Evolutionary conservation across 305 asterid species (phyloP).

Genomic region (Plantago rigida): DNA sequence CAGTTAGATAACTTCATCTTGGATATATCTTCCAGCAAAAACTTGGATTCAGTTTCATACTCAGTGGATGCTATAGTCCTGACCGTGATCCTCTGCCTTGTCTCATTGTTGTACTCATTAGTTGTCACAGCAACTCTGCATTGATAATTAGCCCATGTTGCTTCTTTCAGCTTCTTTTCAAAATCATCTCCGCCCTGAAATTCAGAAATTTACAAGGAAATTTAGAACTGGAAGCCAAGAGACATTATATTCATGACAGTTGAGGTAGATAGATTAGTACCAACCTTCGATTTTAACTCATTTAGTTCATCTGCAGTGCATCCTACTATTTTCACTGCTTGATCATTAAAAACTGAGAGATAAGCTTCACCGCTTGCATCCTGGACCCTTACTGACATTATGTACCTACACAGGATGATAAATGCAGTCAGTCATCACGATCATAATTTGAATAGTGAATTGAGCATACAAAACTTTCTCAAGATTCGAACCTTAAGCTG

Average conservation of each 20-base stretch:
- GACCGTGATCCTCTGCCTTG: constrained; percentile 68
- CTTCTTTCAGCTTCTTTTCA: constrained; percentile 67
- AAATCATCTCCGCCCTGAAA: constrained; percentile 47
- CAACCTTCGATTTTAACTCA: constrained; percentile 54
- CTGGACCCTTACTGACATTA: constrained; percentile 57
- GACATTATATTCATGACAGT: not conserved
- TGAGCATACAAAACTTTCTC: not conserved
- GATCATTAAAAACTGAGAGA: constrained; percentile 61
- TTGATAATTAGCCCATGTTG: constrained; percentile 60
- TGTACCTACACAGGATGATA: constrained; percentile 39
- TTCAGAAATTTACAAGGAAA: not conserved
- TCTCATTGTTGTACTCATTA: constrained; percentile 67
- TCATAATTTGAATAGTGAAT: not conserved
- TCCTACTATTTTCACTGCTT: constrained; percentile 68
- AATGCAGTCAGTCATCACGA: not conserved
- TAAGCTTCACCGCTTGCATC: constrained; percentile 85
- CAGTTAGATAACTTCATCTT: constrained; percentile 43
- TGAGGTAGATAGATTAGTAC: not conserved
- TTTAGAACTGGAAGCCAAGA: not conserved
- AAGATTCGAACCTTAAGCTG: constrained; percentile 52
- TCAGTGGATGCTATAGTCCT: constrained; percentile 62
- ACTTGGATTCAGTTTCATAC: constrained; percentile 65
- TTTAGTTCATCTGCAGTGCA: constrained; percentile 78
- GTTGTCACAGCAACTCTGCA: constrained; percentile 61
- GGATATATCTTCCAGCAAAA: constrained; percentile 53